Conservation (phyloP, 345 rosid species). For the Brassica rapa region DNA sequence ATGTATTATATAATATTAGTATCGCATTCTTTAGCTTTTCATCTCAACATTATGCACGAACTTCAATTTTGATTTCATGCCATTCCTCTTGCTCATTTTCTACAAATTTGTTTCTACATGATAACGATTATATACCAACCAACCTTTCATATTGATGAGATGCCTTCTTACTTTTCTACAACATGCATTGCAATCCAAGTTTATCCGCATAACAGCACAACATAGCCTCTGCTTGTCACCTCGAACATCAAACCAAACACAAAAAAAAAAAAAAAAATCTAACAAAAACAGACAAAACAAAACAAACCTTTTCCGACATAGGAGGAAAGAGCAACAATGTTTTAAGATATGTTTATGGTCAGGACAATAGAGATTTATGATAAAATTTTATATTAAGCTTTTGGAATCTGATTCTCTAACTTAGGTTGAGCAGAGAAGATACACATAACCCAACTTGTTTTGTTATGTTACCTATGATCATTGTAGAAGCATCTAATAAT, state of each 20-base stretch:
- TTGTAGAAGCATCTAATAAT: conserved; percentile 33
- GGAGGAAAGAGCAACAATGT: not conserved
- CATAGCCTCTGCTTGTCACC: conserved; percentile 48
- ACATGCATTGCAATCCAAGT: conserved; percentile 81
- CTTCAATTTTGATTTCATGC: not conserved
- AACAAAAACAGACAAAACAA: not conserved
- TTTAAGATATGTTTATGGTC: not conserved
- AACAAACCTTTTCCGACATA: conserved; percentile 37
- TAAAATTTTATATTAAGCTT: not conserved
- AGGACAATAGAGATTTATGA: not conserved
- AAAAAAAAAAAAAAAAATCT: not conserved
- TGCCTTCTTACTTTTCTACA: conserved; percentile 68
- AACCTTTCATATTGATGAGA: conserved; percentile 72
- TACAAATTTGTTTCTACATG: not conserved
- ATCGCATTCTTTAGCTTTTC: not conserved
- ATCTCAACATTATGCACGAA: not conserved
- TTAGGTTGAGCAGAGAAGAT: conserved; percentile 28
- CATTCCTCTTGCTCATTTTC: not conserved
- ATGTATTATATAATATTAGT: not conserved
- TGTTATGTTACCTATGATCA: conserved; percentile 32
- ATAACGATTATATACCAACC: not conserved
- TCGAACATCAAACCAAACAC: not conserved
- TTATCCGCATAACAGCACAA: conserved; percentile 64
- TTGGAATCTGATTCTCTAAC: conserved; percentile 41
- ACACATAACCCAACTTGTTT: conserved; percentile 10